Conservation (phyloP, 305 asterid genomes). For the Fraxinus albicans region DNA sequence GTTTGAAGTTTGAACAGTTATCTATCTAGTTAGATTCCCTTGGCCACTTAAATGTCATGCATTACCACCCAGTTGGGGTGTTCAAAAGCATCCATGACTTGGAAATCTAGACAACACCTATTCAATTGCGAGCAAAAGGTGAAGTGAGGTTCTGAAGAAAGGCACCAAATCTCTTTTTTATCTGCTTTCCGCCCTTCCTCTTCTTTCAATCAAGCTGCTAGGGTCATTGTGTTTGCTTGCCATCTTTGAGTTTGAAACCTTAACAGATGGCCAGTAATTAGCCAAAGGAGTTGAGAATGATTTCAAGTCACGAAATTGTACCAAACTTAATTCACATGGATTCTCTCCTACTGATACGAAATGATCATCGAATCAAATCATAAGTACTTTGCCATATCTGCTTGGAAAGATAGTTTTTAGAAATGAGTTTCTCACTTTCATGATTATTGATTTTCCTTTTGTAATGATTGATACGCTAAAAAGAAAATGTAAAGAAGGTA, state of each 20-base stretch:
- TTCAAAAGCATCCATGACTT: not conserved
- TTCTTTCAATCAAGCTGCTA: not conserved
- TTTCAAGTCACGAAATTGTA: not conserved
- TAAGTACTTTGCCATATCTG: not conserved
- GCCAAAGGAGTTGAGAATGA: constrained; percentile 3
- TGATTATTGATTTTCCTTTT: not conserved
- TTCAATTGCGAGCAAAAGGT: not conserved
- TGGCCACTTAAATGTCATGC: not conserved
- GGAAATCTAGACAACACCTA: not conserved
- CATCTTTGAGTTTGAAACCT: not conserved
- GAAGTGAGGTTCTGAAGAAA: not conserved
- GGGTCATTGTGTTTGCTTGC: not conserved
- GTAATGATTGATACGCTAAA: not conserved
- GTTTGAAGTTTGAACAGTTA: not conserved
- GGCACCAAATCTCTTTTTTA: not conserved
- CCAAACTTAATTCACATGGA: not conserved
- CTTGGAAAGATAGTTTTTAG: not conserved
- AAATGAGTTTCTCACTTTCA: not conserved
- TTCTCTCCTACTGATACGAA: not conserved
- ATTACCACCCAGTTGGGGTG: not conserved
- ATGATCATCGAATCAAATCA: not conserved
- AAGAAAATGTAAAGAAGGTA: not conserved
- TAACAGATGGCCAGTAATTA: not conserved
- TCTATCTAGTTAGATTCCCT: not conserved
- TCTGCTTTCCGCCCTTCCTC: not conserved